phyloP scores from a whole-genome alignment of 305 asterid species.

The Fraxinus xanthoxyloides region DNA sequence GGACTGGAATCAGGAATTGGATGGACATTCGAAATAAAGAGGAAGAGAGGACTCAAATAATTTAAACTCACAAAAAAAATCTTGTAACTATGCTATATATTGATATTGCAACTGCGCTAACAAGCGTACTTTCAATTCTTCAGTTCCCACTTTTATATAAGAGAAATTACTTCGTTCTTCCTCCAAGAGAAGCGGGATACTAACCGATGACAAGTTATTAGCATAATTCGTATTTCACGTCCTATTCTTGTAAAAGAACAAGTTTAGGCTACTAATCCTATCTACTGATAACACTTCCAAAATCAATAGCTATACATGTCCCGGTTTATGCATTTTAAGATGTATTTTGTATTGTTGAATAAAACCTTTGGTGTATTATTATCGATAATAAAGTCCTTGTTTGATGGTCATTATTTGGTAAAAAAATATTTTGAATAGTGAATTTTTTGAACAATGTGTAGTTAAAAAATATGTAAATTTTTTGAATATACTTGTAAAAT shows the following conservation, averaged over 20 bases:
- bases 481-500: no score
- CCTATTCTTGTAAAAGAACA: neutral
- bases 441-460: no score
- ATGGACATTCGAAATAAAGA: neutral
- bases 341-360: neutral
- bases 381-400: neutral
- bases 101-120: no score
- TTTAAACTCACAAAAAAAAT: no score
- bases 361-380: neutral
- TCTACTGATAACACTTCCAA: neutral
- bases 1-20: neutral
- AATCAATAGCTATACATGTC: no score
- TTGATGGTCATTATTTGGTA: no score
- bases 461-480: no score
- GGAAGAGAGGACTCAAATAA: neutral
- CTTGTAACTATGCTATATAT: no score
- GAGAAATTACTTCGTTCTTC: no score
- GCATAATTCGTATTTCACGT: neutral
- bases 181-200: neutral
- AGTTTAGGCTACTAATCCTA: no score
- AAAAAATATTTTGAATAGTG: no score
- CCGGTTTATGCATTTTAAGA: neutral
- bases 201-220: neutral
- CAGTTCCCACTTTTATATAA: neutral
- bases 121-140: neutral